A percentile compares a stretch with the other conserved stretches of the same genome.
Conservation (phyloP, 2,329 filamentous ascomycete species). For the Neopestalotiopsis sp. region DNA sequence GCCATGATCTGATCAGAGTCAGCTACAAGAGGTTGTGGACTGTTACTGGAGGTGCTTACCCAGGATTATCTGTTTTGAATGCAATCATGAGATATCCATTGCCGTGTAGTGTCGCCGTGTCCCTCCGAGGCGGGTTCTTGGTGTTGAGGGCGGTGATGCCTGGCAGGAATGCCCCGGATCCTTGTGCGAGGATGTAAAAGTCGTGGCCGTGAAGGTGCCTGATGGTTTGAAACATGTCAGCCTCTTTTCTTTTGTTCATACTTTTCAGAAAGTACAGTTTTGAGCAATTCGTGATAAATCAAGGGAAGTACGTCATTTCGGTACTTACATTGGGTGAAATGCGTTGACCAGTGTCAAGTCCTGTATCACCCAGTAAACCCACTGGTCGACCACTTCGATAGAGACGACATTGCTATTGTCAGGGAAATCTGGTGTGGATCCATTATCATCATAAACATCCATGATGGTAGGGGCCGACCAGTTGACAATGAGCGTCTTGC, state of each 20-base stretch:
- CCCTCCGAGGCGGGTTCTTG: slow-evolving; percentile 11
- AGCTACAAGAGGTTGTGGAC: neutral
- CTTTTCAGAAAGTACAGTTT: neutral
- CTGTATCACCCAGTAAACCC: slow-evolving; percentile 40
- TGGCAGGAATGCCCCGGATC: slow-evolving; percentile 33
- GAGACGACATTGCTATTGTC: slow-evolving; percentile 35
- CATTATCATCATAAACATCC: slow-evolving; percentile 33
- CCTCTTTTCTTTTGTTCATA: neutral
- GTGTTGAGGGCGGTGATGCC: slow-evolving; percentile 36
- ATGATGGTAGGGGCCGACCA: slow-evolving; percentile 52
- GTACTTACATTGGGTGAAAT: slow-evolving; percentile 28
- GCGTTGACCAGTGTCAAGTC: slow-evolving; percentile 23
- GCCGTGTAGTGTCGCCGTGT: neutral
- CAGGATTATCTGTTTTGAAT: slow-evolving; percentile 16
- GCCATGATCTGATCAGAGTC: slow-evolving; percentile 26
- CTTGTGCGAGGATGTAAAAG: slow-evolving; percentile 43
- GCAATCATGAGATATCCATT: slow-evolving; percentile 11
- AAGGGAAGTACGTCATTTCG: no score
- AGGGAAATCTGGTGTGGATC: slow-evolving; percentile 25
- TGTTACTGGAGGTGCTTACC: slow-evolving; percentile 25
- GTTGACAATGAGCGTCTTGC: slow-evolving; percentile 49
- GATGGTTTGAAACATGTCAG: neutral
- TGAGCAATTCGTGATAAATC: no score
- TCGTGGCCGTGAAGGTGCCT: slow-evolving; percentile 49
- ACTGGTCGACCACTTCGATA: slow-evolving; percentile 32